Conservation (phyloP, 228 moss, liverwort and hornwort genomes). For the Sphagnum fallax region DNA sequence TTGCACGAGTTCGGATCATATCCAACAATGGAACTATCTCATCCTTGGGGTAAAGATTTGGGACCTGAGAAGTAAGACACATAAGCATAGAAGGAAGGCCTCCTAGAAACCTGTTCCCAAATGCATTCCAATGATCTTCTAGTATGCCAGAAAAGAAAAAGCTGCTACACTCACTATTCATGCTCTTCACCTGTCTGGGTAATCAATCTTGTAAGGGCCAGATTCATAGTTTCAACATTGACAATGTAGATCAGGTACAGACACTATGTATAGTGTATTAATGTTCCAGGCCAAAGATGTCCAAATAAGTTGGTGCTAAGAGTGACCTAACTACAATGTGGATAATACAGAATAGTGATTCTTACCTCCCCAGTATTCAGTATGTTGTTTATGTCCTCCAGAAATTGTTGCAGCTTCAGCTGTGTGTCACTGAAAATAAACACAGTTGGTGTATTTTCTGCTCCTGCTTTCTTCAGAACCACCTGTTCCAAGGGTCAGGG, state of each 20-base stretch:
- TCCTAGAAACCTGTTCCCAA: too few relatives aligned
- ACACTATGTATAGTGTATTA: too few relatives aligned
- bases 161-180: too few relatives aligned
- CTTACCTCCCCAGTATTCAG: constrained; percentile 73
- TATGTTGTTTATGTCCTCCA: constrained; percentile 89
- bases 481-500: constrained; percentile 5
- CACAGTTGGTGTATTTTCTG: constrained; percentile 39
- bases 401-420: constrained; percentile 71
- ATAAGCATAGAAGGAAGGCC: too few relatives aligned
- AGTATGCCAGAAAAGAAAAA: not conserved
- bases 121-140: not conserved
- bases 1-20: constrained; percentile 40
- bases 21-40: constrained; percentile 73
- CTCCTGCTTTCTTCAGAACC: constrained; percentile 68
- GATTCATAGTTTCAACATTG: too few relatives aligned
- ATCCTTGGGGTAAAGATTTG: constrained; percentile 71
- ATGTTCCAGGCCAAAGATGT: too few relatives aligned
- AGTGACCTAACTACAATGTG: too few relatives aligned
- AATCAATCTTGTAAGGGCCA: too few relatives aligned
- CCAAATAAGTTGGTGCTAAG: too few relatives aligned
- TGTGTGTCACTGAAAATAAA: constrained; percentile 74
- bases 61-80: constrained; percentile 30
- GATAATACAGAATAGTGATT: too few relatives aligned
- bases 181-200: too few relatives aligned
- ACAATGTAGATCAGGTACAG: too few relatives aligned